Evolutionary conservation across 805 yeast genomes (phyloP), one percentile per base, ranked within the genome.

Genomic region (Pichia heedii): DNA sequence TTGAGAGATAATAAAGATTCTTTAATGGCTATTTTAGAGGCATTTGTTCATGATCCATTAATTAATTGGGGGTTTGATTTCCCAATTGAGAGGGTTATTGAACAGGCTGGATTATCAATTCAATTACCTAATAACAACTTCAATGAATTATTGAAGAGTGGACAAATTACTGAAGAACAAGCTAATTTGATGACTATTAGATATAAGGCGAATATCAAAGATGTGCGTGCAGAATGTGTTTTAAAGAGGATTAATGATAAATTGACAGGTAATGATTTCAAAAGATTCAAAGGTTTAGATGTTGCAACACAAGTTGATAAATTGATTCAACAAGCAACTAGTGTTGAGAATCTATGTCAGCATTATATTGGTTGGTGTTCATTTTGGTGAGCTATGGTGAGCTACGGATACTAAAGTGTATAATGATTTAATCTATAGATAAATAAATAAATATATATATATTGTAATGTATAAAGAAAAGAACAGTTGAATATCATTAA

Each of bases 331-430:
- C 96, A 93, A 60, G 97, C 98, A 2, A 93, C 97, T 0, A 83
- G 95, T 39, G 94, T 90, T 26, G 97, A 93, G 59, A 93, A 93
- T 55, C 66, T 93, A 43, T 93, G 97, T 57, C 97, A 88, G 63
- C 98, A 90, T 63, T 93, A 85, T 59, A 84, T 93, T 49, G 99
- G 99, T 18, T 93, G 99, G 99, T 93, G 99, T 66, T 85, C 97
- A 1, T 93, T 90, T 76, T 93, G 98, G 97, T 90, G 20, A 22
- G 13, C 7, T n/a, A 16, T 13, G 22, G 11, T 37, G 12, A 5
- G 20, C n/a, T n/a, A n/a, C n/a, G n/a, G n/a, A n/a, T n/a, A n/a
- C n/a, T n/a, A n/a, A n/a, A n/a, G n/a, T n/a, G n/a, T 22, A 36
- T 22, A 37, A 24, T 13, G 9, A 33, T 5, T 20, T 26, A 15